Percentiles rank a stretch among this genome's conserved stretches.
phyloP scores from a whole-genome alignment of 352 stramenopile genomes.

The Phytophthora kernoviae region DNA sequence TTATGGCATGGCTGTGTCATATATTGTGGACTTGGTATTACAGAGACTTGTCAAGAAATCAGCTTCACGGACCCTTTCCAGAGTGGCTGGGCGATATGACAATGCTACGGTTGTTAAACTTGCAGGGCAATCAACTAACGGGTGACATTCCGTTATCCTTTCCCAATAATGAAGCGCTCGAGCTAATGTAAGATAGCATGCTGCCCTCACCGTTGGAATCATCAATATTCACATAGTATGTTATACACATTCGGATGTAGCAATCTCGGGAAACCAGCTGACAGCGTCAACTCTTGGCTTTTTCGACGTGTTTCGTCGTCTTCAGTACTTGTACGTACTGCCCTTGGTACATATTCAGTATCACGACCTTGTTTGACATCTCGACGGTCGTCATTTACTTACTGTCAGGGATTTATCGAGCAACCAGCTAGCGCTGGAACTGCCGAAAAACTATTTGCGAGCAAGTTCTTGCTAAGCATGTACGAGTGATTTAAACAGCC shows the following conservation, averaged over 20 bases:
- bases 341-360: background rate
- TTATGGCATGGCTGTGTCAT: background rate
- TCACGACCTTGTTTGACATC: background rate
- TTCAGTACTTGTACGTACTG: slow-evolving; percentile 42
- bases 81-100: slow-evolving; percentile 69
- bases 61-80: slow-evolving; percentile 57
- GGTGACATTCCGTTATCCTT: slow-evolving; percentile 56
- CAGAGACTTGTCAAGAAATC: slow-evolving; percentile 64
- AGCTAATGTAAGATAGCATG: slow-evolving; percentile 50
- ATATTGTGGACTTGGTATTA: background rate
- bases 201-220: too few species aligned
- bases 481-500: slow-evolving; percentile 26
- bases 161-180: slow-evolving; percentile 58
- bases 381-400: background rate
- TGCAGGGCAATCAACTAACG: slow-evolving; percentile 49
- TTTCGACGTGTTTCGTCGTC: slow-evolving; percentile 43
- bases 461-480: slow-evolving; percentile 52
- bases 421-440: slow-evolving; percentile 45
- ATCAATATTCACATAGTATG: background rate
- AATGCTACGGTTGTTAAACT: slow-evolving; percentile 62
- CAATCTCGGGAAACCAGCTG: slow-evolving; percentile 42
- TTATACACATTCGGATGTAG: slow-evolving; percentile 27
- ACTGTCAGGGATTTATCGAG: slow-evolving; percentile 46
- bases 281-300: slow-evolving; percentile 32
- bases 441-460: slow-evolving; percentile 49